Percentiles rank a stretch among this genome's conserved stretches.
Evolutionary conservation across 1,284 basidiomycete species (phyloP).

Genomic region (Trametes polyzona): DNA sequence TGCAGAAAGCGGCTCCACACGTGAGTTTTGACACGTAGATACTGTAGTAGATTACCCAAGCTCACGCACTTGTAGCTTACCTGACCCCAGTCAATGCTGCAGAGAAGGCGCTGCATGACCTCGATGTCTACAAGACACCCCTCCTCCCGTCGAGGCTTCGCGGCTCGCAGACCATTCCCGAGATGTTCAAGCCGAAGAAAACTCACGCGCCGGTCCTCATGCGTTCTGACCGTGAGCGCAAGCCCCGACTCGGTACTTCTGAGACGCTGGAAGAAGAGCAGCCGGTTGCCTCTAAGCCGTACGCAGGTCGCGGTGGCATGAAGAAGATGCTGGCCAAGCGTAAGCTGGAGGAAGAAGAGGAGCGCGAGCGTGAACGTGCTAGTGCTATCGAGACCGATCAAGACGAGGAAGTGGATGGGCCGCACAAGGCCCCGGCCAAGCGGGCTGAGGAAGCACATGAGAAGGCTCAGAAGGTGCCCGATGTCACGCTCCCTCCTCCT

Average conservation of each 20-base stretch:
- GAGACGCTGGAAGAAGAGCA: constrained; percentile 38
- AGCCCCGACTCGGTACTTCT: constrained; percentile 41
- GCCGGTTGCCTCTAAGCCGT: constrained; percentile 51
- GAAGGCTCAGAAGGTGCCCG: constrained; percentile 16
- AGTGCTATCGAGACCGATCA: constrained; percentile 37
- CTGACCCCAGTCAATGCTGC: constrained; percentile 49
- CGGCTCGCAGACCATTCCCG: constrained; percentile 52
- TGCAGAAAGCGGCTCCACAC: constrained; percentile 26
- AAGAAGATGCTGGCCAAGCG: constrained; percentile 70
- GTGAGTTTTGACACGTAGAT: constrained; percentile 14
- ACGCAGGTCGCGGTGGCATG: constrained; percentile 74
- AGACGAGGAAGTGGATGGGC: constrained; percentile 29
- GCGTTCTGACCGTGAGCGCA: constrained; percentile 39
- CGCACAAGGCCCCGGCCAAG: constrained; percentile 25
- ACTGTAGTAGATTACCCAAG: neutral
- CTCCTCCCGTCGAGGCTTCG: constrained; percentile 70
- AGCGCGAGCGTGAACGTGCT: constrained; percentile 41
- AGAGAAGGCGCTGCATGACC: constrained; percentile 65
- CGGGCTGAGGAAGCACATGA: constrained; percentile 26
- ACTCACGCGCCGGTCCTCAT: constrained; percentile 59
- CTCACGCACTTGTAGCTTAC: neutral
- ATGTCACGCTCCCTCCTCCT: constrained; percentile 20
- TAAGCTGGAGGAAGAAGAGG: constrained; percentile 42
- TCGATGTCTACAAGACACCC: constrained; percentile 78
- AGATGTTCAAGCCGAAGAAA: constrained; percentile 67